A percentile compares a stretch with the other conserved stretches of the same genome.
These are phyloP conservation scores for Colletotrichum agaves DNA, from an alignment of 2,329 filamentous ascomycete genomes.

Conservation along the genomic window DNA sequence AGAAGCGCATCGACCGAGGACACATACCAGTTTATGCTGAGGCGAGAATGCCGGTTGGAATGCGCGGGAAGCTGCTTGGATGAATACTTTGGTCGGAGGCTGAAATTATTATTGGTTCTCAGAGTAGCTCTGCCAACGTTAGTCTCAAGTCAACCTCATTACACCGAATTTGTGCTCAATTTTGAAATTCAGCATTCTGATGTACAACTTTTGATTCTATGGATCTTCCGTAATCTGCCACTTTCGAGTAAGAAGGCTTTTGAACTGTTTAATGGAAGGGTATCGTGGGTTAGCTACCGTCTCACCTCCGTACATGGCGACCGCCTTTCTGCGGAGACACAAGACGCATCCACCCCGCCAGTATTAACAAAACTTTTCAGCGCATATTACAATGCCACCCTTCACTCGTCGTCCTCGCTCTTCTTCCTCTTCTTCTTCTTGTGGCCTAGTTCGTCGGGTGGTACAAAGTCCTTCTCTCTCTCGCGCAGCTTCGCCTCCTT, in stretches of 20 bases:
- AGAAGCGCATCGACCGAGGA: not conserved
- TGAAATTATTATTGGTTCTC: not conserved
- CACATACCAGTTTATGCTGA: too few relatives aligned
- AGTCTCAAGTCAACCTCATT: not conserved
- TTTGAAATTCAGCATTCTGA: conserved; percentile 16
- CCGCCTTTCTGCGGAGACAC: conserved; percentile 16
- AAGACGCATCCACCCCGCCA: conserved; percentile 1
- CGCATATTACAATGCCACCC: not conserved
- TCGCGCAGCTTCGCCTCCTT: conserved; percentile 90
- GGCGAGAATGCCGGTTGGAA: not conserved
- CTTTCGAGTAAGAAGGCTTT: conserved; percentile 12
- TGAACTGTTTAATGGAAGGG: conserved; percentile 36
- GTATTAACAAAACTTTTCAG: conserved; percentile 1
- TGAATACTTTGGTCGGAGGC: not conserved
- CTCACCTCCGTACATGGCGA: conserved; percentile 25
- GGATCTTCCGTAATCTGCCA: not conserved
- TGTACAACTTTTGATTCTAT: conserved; percentile 10
- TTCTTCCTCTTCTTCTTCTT: conserved; percentile 75
- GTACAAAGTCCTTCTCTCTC: conserved; percentile 85
- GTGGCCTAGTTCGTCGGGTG: conserved; percentile 79
- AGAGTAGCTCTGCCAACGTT: not conserved
- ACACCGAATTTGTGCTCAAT: not conserved
- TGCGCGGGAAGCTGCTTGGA: not conserved
- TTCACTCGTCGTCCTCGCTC: conserved; percentile 46
- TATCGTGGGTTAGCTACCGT: conserved; percentile 34